phyloP scores from a whole-genome alignment of 73 alveolate genomes.

The Tetrahymena elliotti region DNA sequence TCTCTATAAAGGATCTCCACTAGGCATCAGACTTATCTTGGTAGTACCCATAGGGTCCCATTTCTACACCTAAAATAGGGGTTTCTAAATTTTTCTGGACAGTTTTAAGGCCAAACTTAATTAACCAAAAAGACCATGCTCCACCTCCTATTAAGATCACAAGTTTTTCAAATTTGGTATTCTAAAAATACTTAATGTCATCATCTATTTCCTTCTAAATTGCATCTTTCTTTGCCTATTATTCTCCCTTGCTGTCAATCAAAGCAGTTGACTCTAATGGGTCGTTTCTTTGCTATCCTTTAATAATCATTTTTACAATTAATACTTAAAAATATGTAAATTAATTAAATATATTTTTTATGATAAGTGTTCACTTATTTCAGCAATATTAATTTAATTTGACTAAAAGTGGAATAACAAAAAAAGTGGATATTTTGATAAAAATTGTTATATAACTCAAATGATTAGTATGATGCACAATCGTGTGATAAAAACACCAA shows the following conservation, averaged over 20 bases:
- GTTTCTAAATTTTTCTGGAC: background rate
- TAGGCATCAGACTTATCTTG: background rate
- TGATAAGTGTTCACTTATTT: background rate
- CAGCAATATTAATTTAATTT: background rate
- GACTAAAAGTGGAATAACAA: too few relatives aligned
- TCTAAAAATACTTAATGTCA: background rate
- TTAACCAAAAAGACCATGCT: background rate
- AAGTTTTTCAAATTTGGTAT: background rate
- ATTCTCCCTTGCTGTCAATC: background rate
- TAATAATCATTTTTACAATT: background rate
- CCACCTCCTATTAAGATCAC: background rate
- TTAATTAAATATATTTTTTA: too few relatives aligned
- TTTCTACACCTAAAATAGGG: background rate
- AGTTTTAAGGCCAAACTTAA: background rate
- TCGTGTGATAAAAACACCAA: background rate
- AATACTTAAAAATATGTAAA: background rate
- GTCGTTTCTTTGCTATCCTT: background rate
- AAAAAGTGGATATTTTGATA: too few relatives aligned
- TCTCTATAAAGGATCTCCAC: background rate
- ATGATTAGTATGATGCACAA: background rate
- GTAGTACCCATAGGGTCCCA: background rate
- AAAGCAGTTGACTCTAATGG: background rate
- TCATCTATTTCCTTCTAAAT: background rate
- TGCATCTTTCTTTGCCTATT: background rate
- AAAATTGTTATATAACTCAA: too few relatives aligned